phyloP scores from a whole-genome alignment of 108 stramenopile genomes.

The Nitzschia inconspicua region DNA sequence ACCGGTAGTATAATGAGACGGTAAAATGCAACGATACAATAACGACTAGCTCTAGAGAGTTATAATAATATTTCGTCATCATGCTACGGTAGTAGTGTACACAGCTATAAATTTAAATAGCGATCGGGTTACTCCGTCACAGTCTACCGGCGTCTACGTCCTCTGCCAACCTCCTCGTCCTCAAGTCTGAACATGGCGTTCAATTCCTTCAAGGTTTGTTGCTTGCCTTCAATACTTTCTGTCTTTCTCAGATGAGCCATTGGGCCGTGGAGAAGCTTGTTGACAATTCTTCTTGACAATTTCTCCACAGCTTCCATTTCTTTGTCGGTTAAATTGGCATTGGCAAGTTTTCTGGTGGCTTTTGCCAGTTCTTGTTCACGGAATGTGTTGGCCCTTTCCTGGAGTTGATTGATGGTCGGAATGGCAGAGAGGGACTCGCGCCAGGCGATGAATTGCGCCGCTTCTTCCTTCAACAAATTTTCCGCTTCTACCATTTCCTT shows the following conservation, averaged over 20 bases:
- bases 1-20: too few relatives aligned
- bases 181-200: slow-evolving; percentile 94
- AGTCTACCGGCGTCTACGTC: too few relatives aligned
- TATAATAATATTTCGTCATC: too few relatives aligned
- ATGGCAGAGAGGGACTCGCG: slow-evolving; percentile 92
- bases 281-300: slow-evolving; percentile 94
- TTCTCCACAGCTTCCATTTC: slow-evolving; percentile 96
- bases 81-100: too few relatives aligned
- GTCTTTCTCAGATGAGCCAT: slow-evolving; percentile 92
- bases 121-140: too few relatives aligned
- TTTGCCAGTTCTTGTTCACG: slow-evolving; percentile 90
- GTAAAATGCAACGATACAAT: too few relatives aligned
- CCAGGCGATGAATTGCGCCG: slow-evolving; percentile 85
- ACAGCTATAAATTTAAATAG: too few relatives aligned
- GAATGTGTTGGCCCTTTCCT: slow-evolving; percentile 91
- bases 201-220: slow-evolving; percentile 80
- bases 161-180: slow-evolving; percentile 47
- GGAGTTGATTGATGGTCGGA: slow-evolving; percentile 94
- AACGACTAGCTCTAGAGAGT: too few relatives aligned
- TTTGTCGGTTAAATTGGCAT: slow-evolving; percentile 81
- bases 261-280: slow-evolving; percentile 97
- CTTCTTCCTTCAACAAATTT: slow-evolving; percentile 85
- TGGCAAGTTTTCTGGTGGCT: slow-evolving; percentile 84
- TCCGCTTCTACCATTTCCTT: slow-evolving; percentile 98
- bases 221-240: slow-evolving; percentile 84